Base-by-base conservation (phyloP, 345 rosid species). In the Syzygium jambos region DNA sequence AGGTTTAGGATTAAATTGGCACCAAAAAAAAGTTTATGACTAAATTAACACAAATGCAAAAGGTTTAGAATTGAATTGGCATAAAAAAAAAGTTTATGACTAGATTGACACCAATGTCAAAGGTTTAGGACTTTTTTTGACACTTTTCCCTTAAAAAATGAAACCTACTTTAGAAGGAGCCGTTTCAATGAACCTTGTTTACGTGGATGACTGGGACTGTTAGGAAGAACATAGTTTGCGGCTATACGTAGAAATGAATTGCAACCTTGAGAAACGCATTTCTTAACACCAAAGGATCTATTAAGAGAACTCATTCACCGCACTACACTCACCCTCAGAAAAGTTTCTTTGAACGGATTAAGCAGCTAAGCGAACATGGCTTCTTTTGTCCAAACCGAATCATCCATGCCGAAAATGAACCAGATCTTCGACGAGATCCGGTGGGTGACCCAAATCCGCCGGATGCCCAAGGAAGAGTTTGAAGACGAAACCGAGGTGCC, bases 371-470 rank as follows among this genome's bases (percentile, higher is more conserved):
- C 82, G 15, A 73, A 38, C 49, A 73, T 38, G 82, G 49, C 82
- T 73, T 38, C 82, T 14, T 38, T 38, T 38, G 82, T 73, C 49
- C 82, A 73, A 34, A 34, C 82, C 27, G 82, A 2, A 21, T 38
- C 49, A 10, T 19, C 82, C 27, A 73, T 73, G 82, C 27, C 49
- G 15, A 73, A 73, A 73, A 49, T 0, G 49, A 49, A 49, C 23
- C 14, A 92, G 11, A 87, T 59, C 87, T 94, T 95, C 34, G 96
- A 95, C 85, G 96, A 95, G 88, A 87, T 53, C 83, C 91, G 86
- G 85, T 96, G 99, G 99, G 88, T 95, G 25, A 90, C 87, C 65
- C 92, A 92, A 88, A 89, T 96, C 83, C 93, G 91, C 5, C 87
- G 88, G 87, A 86, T 92, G 82, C 94, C 95, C 1, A 95, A 92